These are phyloP conservation scores for Gnomoniopsis smithogilvyi DNA, from an alignment of 2,329 filamentous ascomycete species.

Conservation along the genomic window DNA sequence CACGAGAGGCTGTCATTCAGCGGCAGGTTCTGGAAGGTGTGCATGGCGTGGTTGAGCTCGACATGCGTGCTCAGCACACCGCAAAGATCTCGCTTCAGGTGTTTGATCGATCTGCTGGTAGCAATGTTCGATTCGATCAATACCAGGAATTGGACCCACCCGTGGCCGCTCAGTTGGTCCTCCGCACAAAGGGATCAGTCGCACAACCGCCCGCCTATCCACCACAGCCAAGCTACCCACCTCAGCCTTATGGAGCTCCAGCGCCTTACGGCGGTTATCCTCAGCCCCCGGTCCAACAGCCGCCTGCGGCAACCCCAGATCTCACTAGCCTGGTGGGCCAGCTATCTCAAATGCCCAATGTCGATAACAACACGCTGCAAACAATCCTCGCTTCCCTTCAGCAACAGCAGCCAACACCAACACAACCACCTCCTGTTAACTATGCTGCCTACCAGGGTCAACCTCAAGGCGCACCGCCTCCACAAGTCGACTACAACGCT, in stretches of 20 bases:
- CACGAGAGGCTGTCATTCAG: constrained; percentile 75
- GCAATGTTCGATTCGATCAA: constrained; percentile 80
- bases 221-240: constrained; percentile 29
- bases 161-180: constrained; percentile 77
- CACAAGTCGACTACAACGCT: constrained; percentile 44
- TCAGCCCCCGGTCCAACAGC: constrained; percentile 29
- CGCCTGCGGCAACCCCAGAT: constrained; percentile 37
- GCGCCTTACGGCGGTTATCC: constrained; percentile 26
- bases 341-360: constrained; percentile 57
- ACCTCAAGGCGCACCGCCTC: constrained; percentile 21
- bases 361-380: constrained; percentile 70
- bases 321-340: constrained; percentile 64
- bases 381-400: constrained; percentile 62
- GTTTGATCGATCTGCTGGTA: constrained; percentile 77
- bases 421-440: constrained; percentile 8
- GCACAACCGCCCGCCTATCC: constrained; percentile 25
- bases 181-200: constrained; percentile 58
- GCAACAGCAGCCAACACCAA: constrained; percentile 10
- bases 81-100: constrained; percentile 79
- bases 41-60: constrained; percentile 76
- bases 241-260: constrained; percentile 20
- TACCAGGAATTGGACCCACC: constrained; percentile 79
- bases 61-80: constrained; percentile 63
- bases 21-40: constrained; percentile 88
- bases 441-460: constrained; percentile 4